Conservation (phyloP, 192 early-diverging fungal genomes). For the Linnemannia schmuckeri region DNA sequence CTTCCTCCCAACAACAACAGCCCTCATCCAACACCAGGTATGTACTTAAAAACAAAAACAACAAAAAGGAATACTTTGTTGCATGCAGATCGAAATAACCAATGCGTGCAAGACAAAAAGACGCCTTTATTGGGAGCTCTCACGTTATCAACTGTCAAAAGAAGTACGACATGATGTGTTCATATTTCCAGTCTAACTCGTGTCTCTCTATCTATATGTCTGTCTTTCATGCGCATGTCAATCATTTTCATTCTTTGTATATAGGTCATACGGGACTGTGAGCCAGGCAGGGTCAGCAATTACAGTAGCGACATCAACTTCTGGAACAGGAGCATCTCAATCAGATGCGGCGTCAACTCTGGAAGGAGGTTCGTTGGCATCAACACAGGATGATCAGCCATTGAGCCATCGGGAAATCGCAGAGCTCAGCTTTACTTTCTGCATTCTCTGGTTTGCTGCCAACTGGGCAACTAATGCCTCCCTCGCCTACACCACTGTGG, state of each 20-base stretch:
- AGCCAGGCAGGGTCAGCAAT: background rate
- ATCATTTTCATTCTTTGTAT: background rate
- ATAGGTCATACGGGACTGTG: conserved; percentile 15
- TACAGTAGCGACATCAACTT: background rate
- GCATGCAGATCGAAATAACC: background rate
- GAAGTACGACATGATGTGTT: background rate
- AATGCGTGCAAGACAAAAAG: conserved; percentile 3
- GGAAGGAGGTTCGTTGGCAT: conserved; percentile 11
- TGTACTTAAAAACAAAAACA: background rate
- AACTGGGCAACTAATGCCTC: conserved; percentile 78
- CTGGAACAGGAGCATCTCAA: background rate
- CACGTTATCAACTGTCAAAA: conserved; percentile 1
- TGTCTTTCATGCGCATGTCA: background rate
- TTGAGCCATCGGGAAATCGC: conserved; percentile 59
- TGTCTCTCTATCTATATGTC: background rate
- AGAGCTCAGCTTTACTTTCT: conserved; percentile 72
- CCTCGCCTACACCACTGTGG: conserved; percentile 79
- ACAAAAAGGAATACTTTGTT: background rate
- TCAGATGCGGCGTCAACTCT: background rate
- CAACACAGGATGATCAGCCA: background rate
- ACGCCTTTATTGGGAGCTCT: background rate
- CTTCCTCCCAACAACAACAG: background rate
- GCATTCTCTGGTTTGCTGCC: conserved; percentile 83
- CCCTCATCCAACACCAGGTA: background rate
- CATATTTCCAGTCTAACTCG: background rate